These are phyloP conservation scores for Comarum palustre DNA, from an alignment of 306 rosid species.

Conservation along the genomic window DNA sequence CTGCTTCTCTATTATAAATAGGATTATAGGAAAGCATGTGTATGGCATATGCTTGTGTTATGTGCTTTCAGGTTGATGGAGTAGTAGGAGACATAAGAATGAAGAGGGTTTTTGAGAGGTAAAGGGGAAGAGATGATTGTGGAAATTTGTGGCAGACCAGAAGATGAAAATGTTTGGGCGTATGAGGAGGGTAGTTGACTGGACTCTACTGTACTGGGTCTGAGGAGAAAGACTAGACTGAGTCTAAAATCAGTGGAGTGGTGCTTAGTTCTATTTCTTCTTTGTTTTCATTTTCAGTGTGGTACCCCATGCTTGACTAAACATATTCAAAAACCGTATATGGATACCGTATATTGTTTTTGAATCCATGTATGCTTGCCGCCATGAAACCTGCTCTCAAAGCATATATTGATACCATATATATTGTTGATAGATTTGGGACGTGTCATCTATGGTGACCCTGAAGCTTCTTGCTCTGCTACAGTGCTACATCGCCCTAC, in stretches of 20 bases:
- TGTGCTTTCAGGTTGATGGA: constrained; percentile 15
- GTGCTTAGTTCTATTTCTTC: background rate
- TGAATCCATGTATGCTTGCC: too few species aligned
- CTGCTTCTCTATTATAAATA: background rate
- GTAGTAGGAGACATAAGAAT: background rate
- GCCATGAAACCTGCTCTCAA: too few species aligned
- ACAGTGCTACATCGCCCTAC: too few species aligned
- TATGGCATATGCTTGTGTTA: background rate
- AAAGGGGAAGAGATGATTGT: background rate
- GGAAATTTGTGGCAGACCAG: background rate
- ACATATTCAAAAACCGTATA: background rate
- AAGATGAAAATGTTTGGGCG: background rate
- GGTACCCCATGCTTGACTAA: constrained; percentile 18
- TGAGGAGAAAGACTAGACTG: background rate
- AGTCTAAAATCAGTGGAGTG: background rate
- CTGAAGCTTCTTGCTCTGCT: too few species aligned
- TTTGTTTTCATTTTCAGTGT: background rate
- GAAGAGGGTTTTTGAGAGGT: background rate
- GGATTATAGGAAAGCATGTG: background rate
- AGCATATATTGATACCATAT: too few species aligned
- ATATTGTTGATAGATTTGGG: too few species aligned
- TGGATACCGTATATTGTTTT: too few species aligned
- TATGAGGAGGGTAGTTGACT: constrained; percentile 37
- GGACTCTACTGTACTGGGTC: background rate
- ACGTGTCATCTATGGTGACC: too few species aligned